Evolutionary conservation across 148 eudicot genomes (phyloP), one percentile per base, ranked within the genome.

Genomic region (Vaccinium macrocarpon): DNA sequence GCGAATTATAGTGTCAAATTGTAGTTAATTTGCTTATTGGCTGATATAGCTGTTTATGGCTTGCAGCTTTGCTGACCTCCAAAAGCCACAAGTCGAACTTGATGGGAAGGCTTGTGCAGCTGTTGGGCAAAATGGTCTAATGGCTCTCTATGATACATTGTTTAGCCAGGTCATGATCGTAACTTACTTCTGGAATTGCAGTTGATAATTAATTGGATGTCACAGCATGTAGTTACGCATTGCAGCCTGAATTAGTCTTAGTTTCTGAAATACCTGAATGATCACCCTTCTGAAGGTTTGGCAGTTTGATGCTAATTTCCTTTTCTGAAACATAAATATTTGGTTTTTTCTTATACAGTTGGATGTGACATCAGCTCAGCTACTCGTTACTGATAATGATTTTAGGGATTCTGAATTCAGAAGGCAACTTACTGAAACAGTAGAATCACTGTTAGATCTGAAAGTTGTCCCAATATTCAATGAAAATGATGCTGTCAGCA

Each of bases 71-170:
- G 95, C 97, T 80, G 99, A 97, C 87, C 98, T 97, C 85, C 98
- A 97, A 86, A 95, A 92, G 66, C 99, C 99, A n/a, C 99, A 97
- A 90, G 82, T 78, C 52, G 99, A 97, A 86, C 95, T 97, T 85
- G 94, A 93, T 86, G 99, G 99, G 75, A 97, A 97, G 87, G 98
- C 99, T 49, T 97, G 98, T 91, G 99, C 99, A 68, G 98, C 96
- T 83, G 99, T 97, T 85, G 99, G 99, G 76, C 99, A 97, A 88
- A 97, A 92, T 86, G 92, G 99, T 86, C 98, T 97, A 72, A 93
- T 97, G 98, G 98, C 99, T 83, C 90, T 97, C 35, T 97, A 97
- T 90, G 99, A 97, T 83, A 87, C 98, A 51, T 86, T 97, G 81
- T 97, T 97, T 81, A 92, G 96, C 88, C 98, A 97, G 99, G 99